Evolutionary conservation across 2,329 filamentous ascomycete genomes (phyloP), one percentile per base, ranked within the genome.

Genomic region (Arthroderma sp.): DNA sequence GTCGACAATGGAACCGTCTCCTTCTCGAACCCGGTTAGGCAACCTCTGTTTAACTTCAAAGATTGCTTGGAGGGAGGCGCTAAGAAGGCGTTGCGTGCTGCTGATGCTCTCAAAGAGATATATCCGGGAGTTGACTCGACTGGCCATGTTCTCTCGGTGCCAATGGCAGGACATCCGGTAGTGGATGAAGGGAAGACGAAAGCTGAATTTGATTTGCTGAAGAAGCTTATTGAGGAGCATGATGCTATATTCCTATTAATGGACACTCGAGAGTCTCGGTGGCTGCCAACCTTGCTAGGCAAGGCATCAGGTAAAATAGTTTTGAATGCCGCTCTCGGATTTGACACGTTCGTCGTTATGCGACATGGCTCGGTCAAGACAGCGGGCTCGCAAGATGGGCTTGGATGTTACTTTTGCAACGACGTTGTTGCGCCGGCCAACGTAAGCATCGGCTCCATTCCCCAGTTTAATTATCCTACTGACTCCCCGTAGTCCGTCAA

Each of bases 331-430:
- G 93, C 93, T 1, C 79, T 98, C 2, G 93, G 93, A 0, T 98
- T 98, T 67, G 93, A 98, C 72, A 93, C 90, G 0, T 98, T 88
- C 66, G 90, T 98, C 1, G 90, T 95, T 37, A 97, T 98, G 93
- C 83, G 93, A 58, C 93, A 98, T 70, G 93, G 93, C 1, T 78
- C 88, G 4, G 80, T 82, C 63, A 76, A 77, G 2, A 70, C 73
- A 43, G 74, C 77, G 54, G 76, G 80, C 9, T 78, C 74, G n/a
- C 77, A 82, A 56, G 76, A 82, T 55, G 83, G 88, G 25, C 77
- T 97, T 25, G 93, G 93, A 8, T 98, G 93, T 73, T 98, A 98
- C 70, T 98, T 97, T 72, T 98, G 93, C 74, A 97, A 95, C 66
- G 93, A 98, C 69, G 91, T 98, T 25, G 91, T 97, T 54, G 88